A percentile compares a stretch with the other conserved stretches of the same genome.
Conservation (phyloP, 306 rosid genomes). For the Casuarina glauca region DNA sequence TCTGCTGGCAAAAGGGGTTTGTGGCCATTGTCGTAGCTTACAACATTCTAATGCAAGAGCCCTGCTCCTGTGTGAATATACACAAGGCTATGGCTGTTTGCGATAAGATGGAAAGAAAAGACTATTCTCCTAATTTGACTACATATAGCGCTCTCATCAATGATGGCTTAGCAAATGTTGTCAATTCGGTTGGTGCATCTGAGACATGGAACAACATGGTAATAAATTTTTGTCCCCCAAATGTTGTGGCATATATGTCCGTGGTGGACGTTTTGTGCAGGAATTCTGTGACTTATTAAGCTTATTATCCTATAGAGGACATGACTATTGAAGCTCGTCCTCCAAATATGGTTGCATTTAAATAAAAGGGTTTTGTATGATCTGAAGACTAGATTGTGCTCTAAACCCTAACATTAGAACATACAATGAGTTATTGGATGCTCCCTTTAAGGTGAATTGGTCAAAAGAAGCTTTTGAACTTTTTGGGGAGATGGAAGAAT, state of each 20-base stretch:
- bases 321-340: conserved; percentile 67
- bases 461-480: conserved; percentile 62
- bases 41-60: conserved; percentile 60
- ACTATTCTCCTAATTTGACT: conserved; percentile 58
- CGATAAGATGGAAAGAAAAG: conserved; percentile 55
- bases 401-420: conserved; percentile 68
- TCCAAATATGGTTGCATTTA: conserved; percentile 72
- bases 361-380: conserved; percentile 71
- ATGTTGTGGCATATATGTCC: conserved; percentile 73
- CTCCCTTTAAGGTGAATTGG: conserved; percentile 54
- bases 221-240: conserved; percentile 60
- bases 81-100: conserved; percentile 44
- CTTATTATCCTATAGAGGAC: conserved; percentile 54
- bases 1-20: conserved; percentile 32
- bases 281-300: conserved; percentile 59
- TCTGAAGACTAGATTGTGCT: conserved; percentile 65
- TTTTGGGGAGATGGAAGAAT: conserved; percentile 57
- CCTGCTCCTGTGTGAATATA: conserved; percentile 62
- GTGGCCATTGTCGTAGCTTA: conserved; percentile 62
- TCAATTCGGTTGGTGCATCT: conserved; percentile 63
- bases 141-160: conserved; percentile 62
- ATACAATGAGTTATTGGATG: conserved; percentile 73
- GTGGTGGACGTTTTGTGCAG: conserved; percentile 81
- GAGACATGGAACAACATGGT: conserved; percentile 83
- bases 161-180: conserved; percentile 65